Percentiles rank a stretch among this genome's conserved stretches.
phyloP scores from a whole-genome alignment of 2,329 filamentous ascomycete species.

The Exophiala xenobiotica region DNA sequence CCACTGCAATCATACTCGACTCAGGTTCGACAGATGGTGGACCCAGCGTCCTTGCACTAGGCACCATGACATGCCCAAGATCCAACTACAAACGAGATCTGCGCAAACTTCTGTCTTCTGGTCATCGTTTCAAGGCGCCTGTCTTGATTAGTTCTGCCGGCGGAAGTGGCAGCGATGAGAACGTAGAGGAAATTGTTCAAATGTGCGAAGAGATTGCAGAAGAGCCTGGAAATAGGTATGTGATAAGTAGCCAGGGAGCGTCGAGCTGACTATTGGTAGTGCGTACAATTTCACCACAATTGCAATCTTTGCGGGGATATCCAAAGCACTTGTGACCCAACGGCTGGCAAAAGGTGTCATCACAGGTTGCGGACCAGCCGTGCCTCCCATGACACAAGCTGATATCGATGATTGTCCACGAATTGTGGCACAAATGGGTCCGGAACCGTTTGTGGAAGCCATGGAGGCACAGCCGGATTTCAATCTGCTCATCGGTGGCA shows the following conservation, averaged over 20 bases:
- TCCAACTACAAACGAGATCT: slow-evolving; percentile 10
- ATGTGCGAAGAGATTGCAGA: slow-evolving; percentile 40
- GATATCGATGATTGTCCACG: slow-evolving; percentile 40
- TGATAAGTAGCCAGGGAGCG: slow-evolving; percentile 24
- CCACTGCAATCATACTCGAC: too few species aligned
- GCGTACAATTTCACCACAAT: too few species aligned
- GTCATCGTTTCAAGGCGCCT: slow-evolving; percentile 41
- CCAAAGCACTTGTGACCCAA: background rate
- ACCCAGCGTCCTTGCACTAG: too few species aligned
- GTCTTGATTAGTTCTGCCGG: slow-evolving; percentile 42
- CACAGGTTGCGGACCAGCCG: slow-evolving; percentile 22
- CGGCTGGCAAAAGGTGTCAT: background rate
- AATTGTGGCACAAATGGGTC: slow-evolving; percentile 48
- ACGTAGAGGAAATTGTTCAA: slow-evolving; percentile 41
- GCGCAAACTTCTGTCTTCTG: slow-evolving; percentile 32
- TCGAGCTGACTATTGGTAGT: too few species aligned
- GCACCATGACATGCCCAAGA: slow-evolving; percentile 28
- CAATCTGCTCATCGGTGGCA: slow-evolving; percentile 50
- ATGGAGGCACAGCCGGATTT: slow-evolving; percentile 43
- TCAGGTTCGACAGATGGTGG: too few species aligned
- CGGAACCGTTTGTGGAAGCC: slow-evolving; percentile 46
- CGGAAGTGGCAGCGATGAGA: slow-evolving; percentile 47
- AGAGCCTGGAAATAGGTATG: slow-evolving; percentile 26
- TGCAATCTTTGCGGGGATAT: background rate
- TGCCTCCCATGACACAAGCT: slow-evolving; percentile 39